Evolutionary conservation across 768 basidiomycete genomes (phyloP).

Genomic region (Phlebiopsis gigantea): DNA sequence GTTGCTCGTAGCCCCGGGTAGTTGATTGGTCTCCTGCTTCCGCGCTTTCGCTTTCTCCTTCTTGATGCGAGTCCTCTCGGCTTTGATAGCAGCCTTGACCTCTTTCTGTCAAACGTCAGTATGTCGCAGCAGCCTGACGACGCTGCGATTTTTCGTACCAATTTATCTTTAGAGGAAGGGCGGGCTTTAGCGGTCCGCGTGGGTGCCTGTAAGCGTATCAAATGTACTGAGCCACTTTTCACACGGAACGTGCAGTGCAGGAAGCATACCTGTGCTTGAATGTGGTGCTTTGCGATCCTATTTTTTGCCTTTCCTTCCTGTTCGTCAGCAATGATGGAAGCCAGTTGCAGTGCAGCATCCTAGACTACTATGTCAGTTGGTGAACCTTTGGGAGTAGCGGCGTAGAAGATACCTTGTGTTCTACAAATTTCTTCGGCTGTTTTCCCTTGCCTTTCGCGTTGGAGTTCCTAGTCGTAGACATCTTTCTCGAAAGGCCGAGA

Average conservation of each 20-base stretch:
- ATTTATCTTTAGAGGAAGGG: conserved; percentile 14
- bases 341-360: conserved; percentile 19
- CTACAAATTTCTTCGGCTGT: conserved; percentile 16
- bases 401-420: conserved; percentile 15
- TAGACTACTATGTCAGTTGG: conserved; percentile 8
- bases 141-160: conserved; percentile 13
- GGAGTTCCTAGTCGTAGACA: background rate
- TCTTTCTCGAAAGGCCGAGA: background rate
- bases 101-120: conserved; percentile 12
- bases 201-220: background rate
- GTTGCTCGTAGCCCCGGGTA: background rate
- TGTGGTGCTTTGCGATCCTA: conserved; percentile 13
- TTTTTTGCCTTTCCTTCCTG: conserved; percentile 17
- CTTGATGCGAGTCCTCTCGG: conserved; percentile 16
- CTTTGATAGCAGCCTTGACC: conserved; percentile 18
- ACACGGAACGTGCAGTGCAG: background rate
- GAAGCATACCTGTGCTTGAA: background rate
- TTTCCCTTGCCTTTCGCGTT: conserved; percentile 4
- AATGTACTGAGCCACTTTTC: background rate
- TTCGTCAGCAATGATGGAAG: conserved; percentile 14
- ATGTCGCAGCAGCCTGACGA: background rate
- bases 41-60: conserved; percentile 18
- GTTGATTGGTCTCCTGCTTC: conserved; percentile 9
- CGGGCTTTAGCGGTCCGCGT: background rate
- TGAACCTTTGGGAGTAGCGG: background rate